A percentile compares a stretch with the other conserved stretches of the same genome.
Evolutionary conservation across 306 rosid species (phyloP).

Genomic region (Quercus variabilis): DNA sequence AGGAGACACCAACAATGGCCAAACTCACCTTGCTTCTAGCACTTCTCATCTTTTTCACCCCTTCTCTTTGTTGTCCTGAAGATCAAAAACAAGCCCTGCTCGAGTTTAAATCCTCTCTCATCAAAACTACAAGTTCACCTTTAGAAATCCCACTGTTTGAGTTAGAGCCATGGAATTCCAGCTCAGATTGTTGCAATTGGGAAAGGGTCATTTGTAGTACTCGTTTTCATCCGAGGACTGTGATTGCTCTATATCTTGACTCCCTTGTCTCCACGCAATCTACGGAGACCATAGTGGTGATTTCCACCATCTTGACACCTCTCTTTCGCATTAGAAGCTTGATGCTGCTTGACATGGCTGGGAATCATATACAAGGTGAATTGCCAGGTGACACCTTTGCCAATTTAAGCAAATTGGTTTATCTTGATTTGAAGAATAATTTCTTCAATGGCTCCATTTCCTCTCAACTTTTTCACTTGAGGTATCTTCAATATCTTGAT

Average conservation of each 20-base stretch:
- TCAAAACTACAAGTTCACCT: too few relatives aligned
- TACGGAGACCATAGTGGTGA: background rate
- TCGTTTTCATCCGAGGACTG: background rate
- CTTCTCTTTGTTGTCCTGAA: conserved; percentile 4
- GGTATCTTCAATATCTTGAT: too few relatives aligned
- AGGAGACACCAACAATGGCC: conserved; percentile 4
- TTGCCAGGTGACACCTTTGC: conserved; percentile 10
- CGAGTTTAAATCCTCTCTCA: conserved; percentile 21
- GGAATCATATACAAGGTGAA: background rate
- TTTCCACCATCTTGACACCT: conserved; percentile 6
- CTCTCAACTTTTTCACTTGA: too few relatives aligned
- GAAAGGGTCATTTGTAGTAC: conserved; percentile 12
- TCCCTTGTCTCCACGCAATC: background rate
- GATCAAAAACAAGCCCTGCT: conserved; percentile 18
- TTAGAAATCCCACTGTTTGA: background rate
- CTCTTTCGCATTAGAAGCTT: conserved; percentile 24
- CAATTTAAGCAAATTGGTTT: conserved; percentile 21
- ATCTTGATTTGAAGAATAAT: conserved; percentile 10
- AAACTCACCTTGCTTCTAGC: background rate
- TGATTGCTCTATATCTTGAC: conserved; percentile 4
- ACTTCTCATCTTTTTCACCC: conserved; percentile 3
- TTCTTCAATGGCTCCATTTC: too few relatives aligned
- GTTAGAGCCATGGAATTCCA: conserved; percentile 26
- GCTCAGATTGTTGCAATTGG: conserved; percentile 28
- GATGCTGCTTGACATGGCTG: conserved; percentile 15